These are phyloP conservation scores for Crucihimalaya himalaica DNA, from an alignment of 345 rosid species.

Conservation along the genomic window DNA sequence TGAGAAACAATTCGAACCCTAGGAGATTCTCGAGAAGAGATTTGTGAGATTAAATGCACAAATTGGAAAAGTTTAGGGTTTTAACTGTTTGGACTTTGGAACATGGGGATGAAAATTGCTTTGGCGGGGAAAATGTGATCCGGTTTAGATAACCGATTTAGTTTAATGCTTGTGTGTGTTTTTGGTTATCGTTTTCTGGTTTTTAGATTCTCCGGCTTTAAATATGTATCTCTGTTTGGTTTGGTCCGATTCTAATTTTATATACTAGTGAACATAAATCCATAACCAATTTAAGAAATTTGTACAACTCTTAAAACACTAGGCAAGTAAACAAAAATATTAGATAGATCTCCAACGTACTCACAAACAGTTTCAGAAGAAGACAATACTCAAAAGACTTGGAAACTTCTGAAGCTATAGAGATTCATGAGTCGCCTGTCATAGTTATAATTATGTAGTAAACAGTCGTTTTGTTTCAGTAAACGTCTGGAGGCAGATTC, in stretches of 20 bases:
- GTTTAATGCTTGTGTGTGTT: not conserved
- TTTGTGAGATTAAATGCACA: not conserved
- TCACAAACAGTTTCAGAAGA: conserved; percentile 3
- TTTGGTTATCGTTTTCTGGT: not conserved
- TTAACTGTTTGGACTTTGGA: not conserved
- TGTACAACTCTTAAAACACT: not conserved
- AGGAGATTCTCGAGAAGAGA: not conserved
- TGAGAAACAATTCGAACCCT: not conserved
- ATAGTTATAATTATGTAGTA: not conserved
- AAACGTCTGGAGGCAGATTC: conserved; percentile 38
- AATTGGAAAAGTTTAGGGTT: conserved; percentile 24
- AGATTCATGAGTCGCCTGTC: conserved; percentile 10
- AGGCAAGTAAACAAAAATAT: not conserved
- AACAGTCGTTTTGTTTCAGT: not conserved
- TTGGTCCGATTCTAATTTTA: not conserved
- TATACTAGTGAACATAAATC: not conserved
- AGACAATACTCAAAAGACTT: conserved; percentile 1
- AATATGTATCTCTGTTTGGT: not conserved
- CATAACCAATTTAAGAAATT: not conserved
- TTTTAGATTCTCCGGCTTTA: not conserved
- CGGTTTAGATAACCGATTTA: conserved; percentile 18
- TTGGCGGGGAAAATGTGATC: conserved; percentile 25
- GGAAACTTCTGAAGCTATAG: conserved; percentile 4
- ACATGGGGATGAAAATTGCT: not conserved
- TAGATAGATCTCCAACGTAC: not conserved